Conservation (phyloP, 148 eudicot genomes). For the Salicornia ramosissima region DNA sequence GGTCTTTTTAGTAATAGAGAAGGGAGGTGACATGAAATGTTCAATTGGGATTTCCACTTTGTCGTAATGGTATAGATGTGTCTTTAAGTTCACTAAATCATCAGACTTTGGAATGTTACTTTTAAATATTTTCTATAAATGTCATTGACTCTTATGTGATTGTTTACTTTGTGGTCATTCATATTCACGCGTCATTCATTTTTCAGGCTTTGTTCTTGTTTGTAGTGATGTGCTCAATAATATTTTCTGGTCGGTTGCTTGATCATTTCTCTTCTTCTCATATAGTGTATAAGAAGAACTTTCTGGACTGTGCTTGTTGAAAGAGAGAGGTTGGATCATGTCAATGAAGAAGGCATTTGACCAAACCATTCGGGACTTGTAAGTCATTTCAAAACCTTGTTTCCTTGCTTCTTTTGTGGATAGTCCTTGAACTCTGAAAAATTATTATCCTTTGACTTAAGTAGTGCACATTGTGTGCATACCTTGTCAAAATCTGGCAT, state of each 20-base stretch:
- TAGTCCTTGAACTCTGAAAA: neutral
- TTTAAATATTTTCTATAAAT: neutral
- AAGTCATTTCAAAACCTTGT: constrained; percentile 33
- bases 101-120: neutral
- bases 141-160: too few relatives aligned
- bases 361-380: constrained; percentile 96
- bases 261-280: neutral
- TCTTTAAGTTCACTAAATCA: neutral
- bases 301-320: constrained; percentile 23
- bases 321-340: constrained; percentile 27
- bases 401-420: constrained; percentile 1
- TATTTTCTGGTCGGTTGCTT: neutral
- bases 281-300: neutral
- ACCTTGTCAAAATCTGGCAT: neutral
- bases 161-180: neutral
- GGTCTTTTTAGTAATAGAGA: too few relatives aligned
- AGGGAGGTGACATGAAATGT: too few relatives aligned
- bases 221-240: neutral
- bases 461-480: neutral
- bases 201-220: constrained; percentile 5
- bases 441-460: neutral
- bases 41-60: neutral
- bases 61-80: neutral
- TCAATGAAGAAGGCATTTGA: constrained; percentile 93
- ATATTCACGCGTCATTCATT: constrained; percentile 8